Evolutionary conservation across 345 rosid genomes (phyloP), one percentile per base, ranked within the genome.

Genomic region (Clarkia xantiana): DNA sequence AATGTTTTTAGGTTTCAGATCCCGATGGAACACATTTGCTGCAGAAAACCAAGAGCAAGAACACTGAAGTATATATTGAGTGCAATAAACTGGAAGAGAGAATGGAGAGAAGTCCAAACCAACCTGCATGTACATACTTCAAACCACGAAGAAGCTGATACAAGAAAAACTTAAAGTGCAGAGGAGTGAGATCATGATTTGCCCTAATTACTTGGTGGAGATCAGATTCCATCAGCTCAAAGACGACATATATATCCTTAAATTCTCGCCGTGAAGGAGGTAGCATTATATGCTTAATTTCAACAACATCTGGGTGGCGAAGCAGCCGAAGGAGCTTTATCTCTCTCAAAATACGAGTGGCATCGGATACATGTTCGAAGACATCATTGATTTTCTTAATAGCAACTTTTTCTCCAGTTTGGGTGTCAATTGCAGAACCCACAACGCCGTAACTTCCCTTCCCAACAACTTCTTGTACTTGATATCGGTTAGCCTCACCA

Each of bases 371-470:
- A 55, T 90, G 96, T 62, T 86, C 97, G 60, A 90, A 90, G 23
- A 90, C 97, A 52, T 90, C 96, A 49, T 76, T 86, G 3, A 90
- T 90, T 70, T 90, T 90, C 77, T 90, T 90, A 53, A 90, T 83
- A 11, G 97, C 97, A 29, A 90, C 89, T 69, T 64, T 75, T 42
- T 91, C 94, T 17, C 94, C 90, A 16, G 96, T 91, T 51, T 84
- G 89, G 0, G 79, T 44, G 47, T 91, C 98, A 13, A 84, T 51
- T 49, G 97, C 97, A 42, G 97, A 86, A 48, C 80, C 91, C 13
- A 90, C 97, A 52, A 90, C 82, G 58, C 97, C 97, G 44, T 90
- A 90, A 66, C 97, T 90, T 64, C 97, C 97, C 68, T 86, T 90
- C 9, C 97, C 97, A 23, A 90, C 54, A 17, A 90, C 94, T 70